Conservation (phyloP, 768 basidiomycete genomes). For the Filobasidium wieringae region DNA sequence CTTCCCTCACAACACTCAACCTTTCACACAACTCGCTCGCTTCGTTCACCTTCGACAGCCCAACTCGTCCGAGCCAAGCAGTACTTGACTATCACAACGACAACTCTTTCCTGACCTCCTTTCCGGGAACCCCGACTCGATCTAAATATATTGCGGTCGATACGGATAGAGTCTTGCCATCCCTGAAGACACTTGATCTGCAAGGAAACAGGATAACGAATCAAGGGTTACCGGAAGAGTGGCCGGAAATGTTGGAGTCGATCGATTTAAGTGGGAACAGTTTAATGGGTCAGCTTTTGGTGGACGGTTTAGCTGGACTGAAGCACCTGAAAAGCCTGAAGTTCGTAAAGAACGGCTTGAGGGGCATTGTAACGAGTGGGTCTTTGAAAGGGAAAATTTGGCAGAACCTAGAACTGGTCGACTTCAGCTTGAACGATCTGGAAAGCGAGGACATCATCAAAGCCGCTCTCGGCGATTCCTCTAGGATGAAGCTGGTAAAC, state of each 20-base stretch:
- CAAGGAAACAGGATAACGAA: slow-evolving; percentile 4
- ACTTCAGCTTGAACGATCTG: slow-evolving; percentile 2
- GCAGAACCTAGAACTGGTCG: background rate
- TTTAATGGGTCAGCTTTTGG: slow-evolving; percentile 1
- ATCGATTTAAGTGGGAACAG: slow-evolving; percentile 9
- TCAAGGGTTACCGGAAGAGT: slow-evolving; percentile 1
- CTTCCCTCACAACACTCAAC: slow-evolving; percentile 27
- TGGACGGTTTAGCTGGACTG: background rate
- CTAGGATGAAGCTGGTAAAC: background rate
- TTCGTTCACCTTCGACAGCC: slow-evolving; percentile 20
- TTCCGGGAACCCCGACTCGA: slow-evolving; percentile 9
- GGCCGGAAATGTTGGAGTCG: slow-evolving; percentile 6
- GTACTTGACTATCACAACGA: slow-evolving; percentile 17
- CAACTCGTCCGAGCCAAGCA: slow-evolving; percentile 26
- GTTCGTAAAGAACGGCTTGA: background rate
- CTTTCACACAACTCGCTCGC: slow-evolving; percentile 29
- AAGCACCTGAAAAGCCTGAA: background rate
- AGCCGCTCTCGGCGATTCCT: background rate
- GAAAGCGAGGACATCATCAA: background rate
- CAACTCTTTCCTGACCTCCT: slow-evolving; percentile 7
- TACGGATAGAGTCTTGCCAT: slow-evolving; percentile 3
- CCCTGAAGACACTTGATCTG: background rate
- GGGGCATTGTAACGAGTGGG: background rate
- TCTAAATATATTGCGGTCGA: background rate
- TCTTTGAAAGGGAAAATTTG: background rate